Evolutionary conservation across 2,329 filamentous ascomycete species (phyloP).

Genomic region (Aspergillus bombycis): DNA sequence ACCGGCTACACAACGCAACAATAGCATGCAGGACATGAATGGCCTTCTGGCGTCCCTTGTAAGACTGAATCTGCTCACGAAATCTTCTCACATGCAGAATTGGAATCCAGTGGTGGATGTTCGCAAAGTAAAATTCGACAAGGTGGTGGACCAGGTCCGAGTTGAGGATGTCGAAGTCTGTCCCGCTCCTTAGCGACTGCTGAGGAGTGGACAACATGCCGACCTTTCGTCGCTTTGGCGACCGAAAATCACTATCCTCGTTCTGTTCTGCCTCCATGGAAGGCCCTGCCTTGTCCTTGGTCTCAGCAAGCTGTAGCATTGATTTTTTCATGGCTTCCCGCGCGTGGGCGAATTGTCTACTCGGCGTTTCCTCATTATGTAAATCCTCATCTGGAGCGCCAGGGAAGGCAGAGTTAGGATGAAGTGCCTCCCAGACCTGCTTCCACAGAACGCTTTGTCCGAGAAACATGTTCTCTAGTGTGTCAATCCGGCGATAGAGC

Average conservation of each 20-base stretch:
- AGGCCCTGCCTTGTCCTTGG: not conserved
- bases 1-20: constrained; percentile 28
- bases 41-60: constrained; percentile 18
- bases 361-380: not conserved
- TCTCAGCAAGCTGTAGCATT: not conserved
- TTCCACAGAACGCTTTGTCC: constrained; percentile 25
- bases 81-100: constrained; percentile 36
- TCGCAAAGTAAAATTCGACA: constrained; percentile 35
- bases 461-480: constrained; percentile 26
- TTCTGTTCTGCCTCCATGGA: not conserved
- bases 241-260: not conserved
- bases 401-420: not conserved
- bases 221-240: not conserved
- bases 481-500: constrained; percentile 34
- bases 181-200: not conserved
- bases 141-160: constrained; percentile 28
- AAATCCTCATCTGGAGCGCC: not conserved
- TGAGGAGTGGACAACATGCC: not conserved
- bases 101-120: constrained; percentile 40
- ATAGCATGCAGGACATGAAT: constrained; percentile 30
- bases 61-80: constrained; percentile 26
- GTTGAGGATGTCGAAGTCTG: not conserved
- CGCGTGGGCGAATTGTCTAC: not conserved
- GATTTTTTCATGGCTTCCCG: not conserved
- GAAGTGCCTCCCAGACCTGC: constrained; percentile 20